phyloP scores from a whole-genome alignment of 306 rosid species.

The Ceratonia siliqua region DNA sequence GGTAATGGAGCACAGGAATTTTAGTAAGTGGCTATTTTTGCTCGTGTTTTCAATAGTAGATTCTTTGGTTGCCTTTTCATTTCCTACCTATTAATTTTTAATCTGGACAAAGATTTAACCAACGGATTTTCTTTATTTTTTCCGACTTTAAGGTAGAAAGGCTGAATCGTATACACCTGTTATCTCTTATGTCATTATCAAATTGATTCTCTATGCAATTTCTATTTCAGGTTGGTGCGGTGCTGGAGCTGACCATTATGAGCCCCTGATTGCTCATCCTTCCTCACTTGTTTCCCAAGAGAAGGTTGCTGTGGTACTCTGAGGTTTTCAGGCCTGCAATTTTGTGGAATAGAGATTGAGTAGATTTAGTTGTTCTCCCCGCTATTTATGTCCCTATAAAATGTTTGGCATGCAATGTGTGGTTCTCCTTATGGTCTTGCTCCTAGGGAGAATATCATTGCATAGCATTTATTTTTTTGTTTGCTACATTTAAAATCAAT shows the following conservation, averaged over 20 bases:
- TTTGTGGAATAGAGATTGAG: constrained; percentile 70
- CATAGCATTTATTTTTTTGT: constrained; percentile 54
- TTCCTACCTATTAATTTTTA: neutral
- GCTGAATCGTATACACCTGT: neutral
- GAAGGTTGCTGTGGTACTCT: constrained; percentile 91
- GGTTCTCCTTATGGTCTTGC: constrained; percentile 38
- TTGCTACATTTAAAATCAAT: constrained; percentile 52
- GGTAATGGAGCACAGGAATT: constrained; percentile 46
- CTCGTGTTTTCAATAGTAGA: neutral
- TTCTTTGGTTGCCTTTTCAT: neutral
- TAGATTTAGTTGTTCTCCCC: constrained; percentile 46
- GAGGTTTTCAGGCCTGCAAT: constrained; percentile 58
- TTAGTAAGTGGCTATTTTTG: neutral
- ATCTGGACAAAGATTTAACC: neutral
- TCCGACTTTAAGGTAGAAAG: neutral
- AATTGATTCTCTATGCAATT: constrained; percentile 25
- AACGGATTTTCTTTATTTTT: neutral
- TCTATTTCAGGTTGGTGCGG: constrained; percentile 91
- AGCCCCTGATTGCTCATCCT: constrained; percentile 89
- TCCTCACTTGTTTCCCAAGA: constrained; percentile 69
- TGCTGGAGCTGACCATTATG: constrained; percentile 97
- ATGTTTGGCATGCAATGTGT: constrained; percentile 46
- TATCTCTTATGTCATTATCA: neutral
- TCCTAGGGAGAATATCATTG: constrained; percentile 44
- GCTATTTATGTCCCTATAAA: constrained; percentile 39